Evolutionary conservation across 495 filamentous ascomycete species (phyloP).

Genomic region (Penicillium ochrochloron): DNA sequence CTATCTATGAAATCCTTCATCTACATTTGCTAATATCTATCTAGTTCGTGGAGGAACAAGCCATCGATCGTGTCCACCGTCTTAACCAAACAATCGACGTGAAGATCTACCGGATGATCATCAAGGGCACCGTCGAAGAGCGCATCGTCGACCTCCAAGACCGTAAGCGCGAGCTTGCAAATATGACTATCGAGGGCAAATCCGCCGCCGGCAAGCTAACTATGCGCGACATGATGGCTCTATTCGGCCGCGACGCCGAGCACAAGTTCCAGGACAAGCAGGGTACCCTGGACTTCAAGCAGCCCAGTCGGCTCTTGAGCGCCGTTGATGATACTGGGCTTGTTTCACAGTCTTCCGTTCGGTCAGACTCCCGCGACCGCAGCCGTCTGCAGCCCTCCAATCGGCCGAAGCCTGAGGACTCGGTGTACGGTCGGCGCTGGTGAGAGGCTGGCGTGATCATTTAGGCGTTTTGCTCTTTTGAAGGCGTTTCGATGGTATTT

Average conservation of each 20-base stretch:
- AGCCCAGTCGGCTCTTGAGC: conserved; percentile 34
- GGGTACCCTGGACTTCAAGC: conserved; percentile 36
- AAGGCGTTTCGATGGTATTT: background rate
- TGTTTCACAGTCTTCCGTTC: conserved; percentile 22
- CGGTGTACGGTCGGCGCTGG: conserved; percentile 54
- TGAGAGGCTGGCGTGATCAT: conserved; percentile 23
- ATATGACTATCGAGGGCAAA: conserved; percentile 82
- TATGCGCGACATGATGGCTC: conserved; percentile 88
- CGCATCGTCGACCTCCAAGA: conserved; percentile 91
- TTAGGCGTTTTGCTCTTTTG: background rate
- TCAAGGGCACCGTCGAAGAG: conserved; percentile 85
- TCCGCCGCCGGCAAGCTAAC: conserved; percentile 77
- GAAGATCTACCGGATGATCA: conserved; percentile 89
- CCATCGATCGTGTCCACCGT: conserved; percentile 96
- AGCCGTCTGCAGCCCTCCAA: conserved; percentile 32
- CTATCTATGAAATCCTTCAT: background rate
- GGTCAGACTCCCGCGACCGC: conserved; percentile 36
- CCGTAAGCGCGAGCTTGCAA: conserved; percentile 86
- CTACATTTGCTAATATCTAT: conserved; percentile 6
- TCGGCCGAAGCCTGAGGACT: conserved; percentile 39
- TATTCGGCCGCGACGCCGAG: conserved; percentile 83
- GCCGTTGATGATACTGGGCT: conserved; percentile 26
- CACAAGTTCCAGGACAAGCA: conserved; percentile 42
- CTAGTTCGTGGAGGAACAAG: conserved; percentile 95
- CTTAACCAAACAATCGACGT: conserved; percentile 95